phyloP scores from a whole-genome alignment of 306 rosid species.

The Cicer pinnatifidum region DNA sequence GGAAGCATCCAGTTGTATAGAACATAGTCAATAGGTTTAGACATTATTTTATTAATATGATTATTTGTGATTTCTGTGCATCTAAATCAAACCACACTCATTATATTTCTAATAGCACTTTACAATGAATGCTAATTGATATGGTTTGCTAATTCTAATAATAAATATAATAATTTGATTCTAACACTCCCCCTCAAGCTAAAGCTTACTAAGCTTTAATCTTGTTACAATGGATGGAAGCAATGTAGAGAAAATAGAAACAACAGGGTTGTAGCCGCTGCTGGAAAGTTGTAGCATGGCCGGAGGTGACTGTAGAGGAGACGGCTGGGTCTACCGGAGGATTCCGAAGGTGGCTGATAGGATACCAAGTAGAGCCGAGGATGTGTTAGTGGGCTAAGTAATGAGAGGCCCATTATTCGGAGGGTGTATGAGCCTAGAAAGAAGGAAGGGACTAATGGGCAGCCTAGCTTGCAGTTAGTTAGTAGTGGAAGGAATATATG shows the following conservation, averaged over 20 bases:
- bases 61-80: too few species aligned
- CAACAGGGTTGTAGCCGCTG: neutral
- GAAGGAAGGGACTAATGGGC: neutral
- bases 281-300: neutral
- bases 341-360: neutral
- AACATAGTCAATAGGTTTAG: neutral
- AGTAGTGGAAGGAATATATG: neutral
- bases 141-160: too few species aligned
- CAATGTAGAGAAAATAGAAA: neutral
- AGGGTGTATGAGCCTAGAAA: neutral
- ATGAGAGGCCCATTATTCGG: neutral
- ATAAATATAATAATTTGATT: too few species aligned
- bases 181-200: too few species aligned
- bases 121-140: too few species aligned
- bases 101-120: too few species aligned
- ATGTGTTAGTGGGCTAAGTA: neutral
- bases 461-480: neutral
- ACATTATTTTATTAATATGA: too few species aligned
- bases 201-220: neutral
- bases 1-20: neutral
- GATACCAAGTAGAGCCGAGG: neutral
- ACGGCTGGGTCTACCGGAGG: neutral
- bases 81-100: too few species aligned
- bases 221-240: neutral
- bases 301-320: neutral